phyloP scores from a whole-genome alignment of 1,284 basidiomycete genomes.

The Cystobasidium sp. region DNA sequence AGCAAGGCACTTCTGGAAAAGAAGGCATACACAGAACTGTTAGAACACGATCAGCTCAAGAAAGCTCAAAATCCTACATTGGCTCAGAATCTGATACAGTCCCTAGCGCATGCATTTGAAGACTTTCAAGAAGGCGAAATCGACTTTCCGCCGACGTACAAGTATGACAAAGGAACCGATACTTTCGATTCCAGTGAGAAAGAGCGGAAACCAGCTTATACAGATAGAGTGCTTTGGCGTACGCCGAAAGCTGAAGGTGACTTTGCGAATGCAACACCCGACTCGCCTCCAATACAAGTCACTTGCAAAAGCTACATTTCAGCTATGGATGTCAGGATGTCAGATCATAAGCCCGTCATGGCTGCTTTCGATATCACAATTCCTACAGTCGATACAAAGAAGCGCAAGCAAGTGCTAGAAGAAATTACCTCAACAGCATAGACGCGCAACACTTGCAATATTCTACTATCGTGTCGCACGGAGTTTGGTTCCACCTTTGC shows the following conservation, averaged over 20 bases:
- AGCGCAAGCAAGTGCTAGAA: neutral
- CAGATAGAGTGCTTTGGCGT: conserved; percentile 49
- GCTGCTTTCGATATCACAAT: conserved; percentile 41
- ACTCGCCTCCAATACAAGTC: conserved; percentile 12
- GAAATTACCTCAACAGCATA: conserved; percentile 2
- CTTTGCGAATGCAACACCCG: neutral
- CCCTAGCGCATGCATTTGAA: conserved; percentile 43
- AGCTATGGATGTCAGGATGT: conserved; percentile 42
- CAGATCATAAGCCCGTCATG: conserved; percentile 51
- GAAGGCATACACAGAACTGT: conserved; percentile 68
- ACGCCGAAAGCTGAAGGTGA: neutral
- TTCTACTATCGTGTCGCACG: no score
- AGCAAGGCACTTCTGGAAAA: conserved; percentile 71
- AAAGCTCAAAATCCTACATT: conserved; percentile 33
- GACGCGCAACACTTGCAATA: neutral
- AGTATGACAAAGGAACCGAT: conserved; percentile 79
- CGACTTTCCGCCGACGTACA: conserved; percentile 78
- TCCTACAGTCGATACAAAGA: conserved; percentile 4
- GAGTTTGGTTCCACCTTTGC: no score
- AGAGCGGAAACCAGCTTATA: conserved; percentile 86
- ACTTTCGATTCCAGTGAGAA: conserved; percentile 90
- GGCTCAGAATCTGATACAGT: neutral
- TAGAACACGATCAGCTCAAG: conserved; percentile 67
- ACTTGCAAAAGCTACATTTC: conserved; percentile 36
- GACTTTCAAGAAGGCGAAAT: conserved; percentile 48